Evolutionary conservation across 1,139 yeast species (phyloP).

Genomic region (Pichia sp.): DNA sequence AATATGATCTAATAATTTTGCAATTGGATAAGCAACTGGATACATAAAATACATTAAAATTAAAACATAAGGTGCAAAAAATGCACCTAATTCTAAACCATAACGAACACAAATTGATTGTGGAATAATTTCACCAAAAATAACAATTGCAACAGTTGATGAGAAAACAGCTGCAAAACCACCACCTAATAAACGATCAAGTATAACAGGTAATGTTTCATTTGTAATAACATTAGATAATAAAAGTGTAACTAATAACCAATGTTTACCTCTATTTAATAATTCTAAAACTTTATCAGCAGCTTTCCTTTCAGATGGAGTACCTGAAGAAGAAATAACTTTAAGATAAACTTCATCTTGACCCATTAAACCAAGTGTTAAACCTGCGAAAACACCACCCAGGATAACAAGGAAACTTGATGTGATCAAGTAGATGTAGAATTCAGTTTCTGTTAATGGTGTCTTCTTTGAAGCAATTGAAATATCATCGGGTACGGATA

Average conservation of each 20-base stretch:
- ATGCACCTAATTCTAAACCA: conserved; percentile 87
- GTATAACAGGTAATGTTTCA: conserved; percentile 89
- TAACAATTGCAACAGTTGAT: conserved; percentile 86
- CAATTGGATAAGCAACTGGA: conserved; percentile 90
- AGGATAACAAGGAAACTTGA: conserved; percentile 68
- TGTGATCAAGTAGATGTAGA: conserved; percentile 49
- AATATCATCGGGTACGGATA: neutral
- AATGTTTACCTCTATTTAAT: conserved; percentile 83
- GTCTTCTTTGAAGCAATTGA: conserved; percentile 9
- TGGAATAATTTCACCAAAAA: conserved; percentile 95
- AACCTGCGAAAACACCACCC: conserved; percentile 96
- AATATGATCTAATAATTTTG: conserved; percentile 68
- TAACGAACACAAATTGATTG: conserved; percentile 89
- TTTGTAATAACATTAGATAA: conserved; percentile 88
- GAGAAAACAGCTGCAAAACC: conserved; percentile 97
- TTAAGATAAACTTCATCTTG: conserved; percentile 89
- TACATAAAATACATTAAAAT: conserved; percentile 82
- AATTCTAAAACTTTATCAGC: conserved; percentile 72
- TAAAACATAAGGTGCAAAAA: conserved; percentile 83
- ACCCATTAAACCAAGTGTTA: conserved; percentile 94
- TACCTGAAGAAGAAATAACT: conserved; percentile 60
- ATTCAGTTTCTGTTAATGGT: conserved; percentile 32
- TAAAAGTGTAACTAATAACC: conserved; percentile 91
- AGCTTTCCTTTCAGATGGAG: conserved; percentile 52
- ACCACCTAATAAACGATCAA: conserved; percentile 90